These are phyloP conservation scores for Chytriomyces hyalinus DNA, from an alignment of 192 early-diverging fungal species.

Conservation along the genomic window DNA sequence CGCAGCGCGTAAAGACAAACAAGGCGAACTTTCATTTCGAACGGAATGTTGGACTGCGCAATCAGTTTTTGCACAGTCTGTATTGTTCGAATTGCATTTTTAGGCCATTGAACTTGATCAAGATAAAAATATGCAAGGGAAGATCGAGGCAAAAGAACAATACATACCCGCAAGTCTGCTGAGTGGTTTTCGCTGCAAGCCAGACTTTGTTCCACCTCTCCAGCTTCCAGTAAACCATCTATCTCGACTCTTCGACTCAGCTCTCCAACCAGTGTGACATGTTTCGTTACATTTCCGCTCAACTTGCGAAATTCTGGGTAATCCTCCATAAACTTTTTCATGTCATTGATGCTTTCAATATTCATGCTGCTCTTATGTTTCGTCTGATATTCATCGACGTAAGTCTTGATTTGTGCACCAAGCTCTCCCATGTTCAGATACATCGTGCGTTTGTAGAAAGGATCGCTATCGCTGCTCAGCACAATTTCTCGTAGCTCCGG, in stretches of 20 bases:
- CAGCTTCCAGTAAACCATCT: conserved; percentile 79
- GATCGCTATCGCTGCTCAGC: conserved; percentile 75
- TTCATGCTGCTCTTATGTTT: conserved; percentile 89
- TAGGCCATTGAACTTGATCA: background rate
- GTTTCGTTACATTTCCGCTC: conserved; percentile 96
- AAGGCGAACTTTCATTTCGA: conserved; percentile 78
- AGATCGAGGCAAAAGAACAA: background rate
- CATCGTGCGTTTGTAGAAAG: conserved; percentile 90
- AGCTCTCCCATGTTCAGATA: conserved; percentile 94
- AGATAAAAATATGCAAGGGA: background rate
- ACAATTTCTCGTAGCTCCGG: conserved; percentile 89
- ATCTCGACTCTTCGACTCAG: conserved; percentile 79
- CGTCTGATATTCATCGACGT: conserved; percentile 92
- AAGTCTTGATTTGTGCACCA: conserved; percentile 89
- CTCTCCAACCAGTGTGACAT: conserved; percentile 97
- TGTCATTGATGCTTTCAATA: conserved; percentile 95
- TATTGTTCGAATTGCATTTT: background rate
- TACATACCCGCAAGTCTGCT: conserved; percentile 77
- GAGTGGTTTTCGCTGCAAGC: conserved; percentile 87
- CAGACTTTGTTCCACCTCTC: conserved; percentile 93
- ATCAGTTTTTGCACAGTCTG: conserved; percentile 76
- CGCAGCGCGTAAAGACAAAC: conserved; percentile 88
- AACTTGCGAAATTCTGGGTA: conserved; percentile 98
- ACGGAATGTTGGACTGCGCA: conserved; percentile 66
- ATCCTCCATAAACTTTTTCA: conserved; percentile 99